Percentiles rank a stretch among this genome's conserved stretches.
Evolutionary conservation across 1,139 yeast species (phyloP).

Genomic region (Meyerozyma guilliermondii): DNA sequence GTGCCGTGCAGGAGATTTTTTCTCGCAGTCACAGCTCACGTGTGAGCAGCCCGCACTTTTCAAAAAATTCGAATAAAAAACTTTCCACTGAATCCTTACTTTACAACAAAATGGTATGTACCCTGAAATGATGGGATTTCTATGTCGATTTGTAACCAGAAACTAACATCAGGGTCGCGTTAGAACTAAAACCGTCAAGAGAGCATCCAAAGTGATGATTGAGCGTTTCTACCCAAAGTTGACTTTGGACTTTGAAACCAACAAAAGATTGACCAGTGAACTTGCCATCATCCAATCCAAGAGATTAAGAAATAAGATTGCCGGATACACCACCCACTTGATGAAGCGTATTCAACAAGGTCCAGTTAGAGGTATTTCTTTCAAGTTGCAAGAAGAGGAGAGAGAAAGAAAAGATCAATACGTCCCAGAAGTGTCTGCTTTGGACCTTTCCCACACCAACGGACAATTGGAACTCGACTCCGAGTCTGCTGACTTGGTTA

Average conservation of each 20-base stretch:
- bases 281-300: slow-evolving; percentile 99
- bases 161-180: slow-evolving; percentile 71
- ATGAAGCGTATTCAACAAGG: slow-evolving; percentile 99
- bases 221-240: slow-evolving; percentile 99
- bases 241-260: slow-evolving; percentile 99
- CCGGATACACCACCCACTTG: slow-evolving; percentile 99
- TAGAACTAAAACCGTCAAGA: slow-evolving; percentile 99
- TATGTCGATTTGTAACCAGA: neutral
- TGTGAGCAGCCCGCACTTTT: neutral
- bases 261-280: slow-evolving; percentile 98
- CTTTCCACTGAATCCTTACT: slow-evolving; percentile 2
- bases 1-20: no score
- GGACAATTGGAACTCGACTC: slow-evolving; percentile 97
- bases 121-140: neutral
- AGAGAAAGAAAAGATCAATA: slow-evolving; percentile 99
- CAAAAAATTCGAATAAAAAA: slow-evolving; percentile 1
- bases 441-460: slow-evolving; percentile 95
- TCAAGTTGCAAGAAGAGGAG: slow-evolving; percentile 99
- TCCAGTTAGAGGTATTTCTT: slow-evolving; percentile 99
- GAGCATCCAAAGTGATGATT: slow-evolving; percentile 99
- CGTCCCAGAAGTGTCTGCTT: slow-evolving; percentile 99
- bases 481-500: slow-evolving; percentile 96
- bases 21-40: neutral
- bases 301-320: slow-evolving; percentile 99
- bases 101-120: slow-evolving; percentile 14